Evolutionary conservation across 192 early-diverging fungal genomes (phyloP), one percentile per base, ranked within the genome.

Genomic region (Entomortierella beljakovae): DNA sequence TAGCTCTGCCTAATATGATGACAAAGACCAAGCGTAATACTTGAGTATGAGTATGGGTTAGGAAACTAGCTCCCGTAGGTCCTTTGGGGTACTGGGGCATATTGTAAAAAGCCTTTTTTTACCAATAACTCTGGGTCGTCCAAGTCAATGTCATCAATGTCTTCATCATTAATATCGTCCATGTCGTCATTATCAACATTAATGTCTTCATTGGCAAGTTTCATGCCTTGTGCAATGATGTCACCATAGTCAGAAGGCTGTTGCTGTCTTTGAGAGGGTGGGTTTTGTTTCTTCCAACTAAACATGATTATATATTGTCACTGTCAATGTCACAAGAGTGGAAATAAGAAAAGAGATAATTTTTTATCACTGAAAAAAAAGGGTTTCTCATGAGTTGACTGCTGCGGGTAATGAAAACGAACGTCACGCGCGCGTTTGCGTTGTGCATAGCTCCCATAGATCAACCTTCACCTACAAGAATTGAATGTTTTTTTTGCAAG

Each of bases 81-180:
- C 3, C 5, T 46, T 20, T 1, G 16, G 31, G 16, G 7, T 26
- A 25, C 13, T 29, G 25, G 6, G 51, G 28, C 28, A 43, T 13
- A 43, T 18, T 13, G 18, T 18, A 43, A 13, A 43, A 43, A 18
- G 9, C 18, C 10, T 52, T 26, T 34, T 13, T 20, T 61, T 85
- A 89, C 88, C 67, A 89, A 49, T 11, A 89, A 64, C 11, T 87
- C 88, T 22, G 88, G 85, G 69, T 89, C 83, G 56, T 82, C 62
- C 13, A 87, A 32, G 57, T 88, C 88, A 25, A 64, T 63, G 38
- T 82, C 87, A 18, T 57, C 82, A 3, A 81, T 38, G 56, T 76
- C 70, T 28, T 69, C 74, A 16, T 61, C 68, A 6, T 52, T 57
- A 31, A 63, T 46, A 50, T 69, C 68, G 1, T 67, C 59, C 38